Conservation (phyloP, 805 yeast species). For the Zygosaccharomyces siamensis region DNA sequence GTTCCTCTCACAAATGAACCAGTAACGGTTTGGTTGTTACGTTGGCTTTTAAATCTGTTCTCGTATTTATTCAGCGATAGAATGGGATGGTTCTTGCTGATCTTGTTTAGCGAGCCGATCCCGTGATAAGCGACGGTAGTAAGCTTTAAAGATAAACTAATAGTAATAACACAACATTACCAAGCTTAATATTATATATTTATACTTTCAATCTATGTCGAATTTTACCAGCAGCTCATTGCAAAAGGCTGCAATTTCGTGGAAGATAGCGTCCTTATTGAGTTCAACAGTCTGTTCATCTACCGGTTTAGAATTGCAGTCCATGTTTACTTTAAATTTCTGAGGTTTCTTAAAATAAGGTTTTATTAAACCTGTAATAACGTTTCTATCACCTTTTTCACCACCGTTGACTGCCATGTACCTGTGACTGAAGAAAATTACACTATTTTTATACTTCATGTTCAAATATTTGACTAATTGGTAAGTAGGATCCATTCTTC, state of each 20-base stretch:
- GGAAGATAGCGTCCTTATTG: constrained; percentile 66
- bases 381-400: constrained; percentile 50
- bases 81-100: neutral
- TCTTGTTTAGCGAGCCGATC: neutral
- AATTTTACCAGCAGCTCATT: constrained; percentile 55
- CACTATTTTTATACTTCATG: constrained; percentile 57
- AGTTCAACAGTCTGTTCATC: constrained; percentile 49
- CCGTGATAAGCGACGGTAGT: neutral
- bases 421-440: constrained; percentile 63
- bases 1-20: neutral
- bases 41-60: neutral
- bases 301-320: constrained; percentile 64
- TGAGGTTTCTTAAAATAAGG: constrained; percentile 56
- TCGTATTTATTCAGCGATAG: neutral
- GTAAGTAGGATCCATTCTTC: constrained; percentile 56
- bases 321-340: constrained; percentile 76
- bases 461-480: constrained; percentile 58
- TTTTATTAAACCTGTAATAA: constrained; percentile 76
- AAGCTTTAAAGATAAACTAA: neutral
- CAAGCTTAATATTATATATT: constrained; percentile 2
- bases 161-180: constrained; percentile 2
- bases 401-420: constrained; percentile 51
- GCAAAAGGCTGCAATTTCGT: constrained; percentile 65
- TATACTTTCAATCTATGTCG: constrained; percentile 21
- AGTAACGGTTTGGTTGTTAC: neutral